Evolutionary conservation across 306 rosid species (phyloP).

Genomic region (Carpinus fangiana): DNA sequence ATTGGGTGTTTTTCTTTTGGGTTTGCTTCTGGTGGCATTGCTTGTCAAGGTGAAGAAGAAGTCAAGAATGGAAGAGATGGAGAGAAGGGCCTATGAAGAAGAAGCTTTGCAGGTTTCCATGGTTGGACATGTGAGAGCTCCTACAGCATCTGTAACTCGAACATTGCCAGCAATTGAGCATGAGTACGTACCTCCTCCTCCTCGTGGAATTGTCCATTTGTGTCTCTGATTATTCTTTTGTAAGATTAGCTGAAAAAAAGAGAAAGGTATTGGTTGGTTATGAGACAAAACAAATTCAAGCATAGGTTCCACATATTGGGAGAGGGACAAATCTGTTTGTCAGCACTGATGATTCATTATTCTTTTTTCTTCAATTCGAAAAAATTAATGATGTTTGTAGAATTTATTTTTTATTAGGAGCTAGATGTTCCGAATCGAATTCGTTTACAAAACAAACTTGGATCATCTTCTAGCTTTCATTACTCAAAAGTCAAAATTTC

Average conservation of each 20-base stretch:
- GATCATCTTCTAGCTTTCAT: too few relatives aligned
- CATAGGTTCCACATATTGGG: background rate
- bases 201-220: conserved; percentile 28
- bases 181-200: conserved; percentile 57
- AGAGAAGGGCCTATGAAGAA: conserved; percentile 88
- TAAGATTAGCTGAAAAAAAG: conserved; percentile 37
- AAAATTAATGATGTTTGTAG: background rate
- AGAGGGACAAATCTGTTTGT: background rate
- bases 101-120: conserved; percentile 95
- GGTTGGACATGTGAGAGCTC: conserved; percentile 98
- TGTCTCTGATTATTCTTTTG: conserved; percentile 34
- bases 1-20: conserved; percentile 75
- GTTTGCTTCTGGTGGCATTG: conserved; percentile 89
- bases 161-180: conserved; percentile 65
- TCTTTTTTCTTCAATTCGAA: conserved; percentile 13
- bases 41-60: conserved; percentile 83
- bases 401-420: background rate
- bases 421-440: background rate
- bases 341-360: conserved; percentile 12
- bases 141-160: conserved; percentile 64
- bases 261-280: background rate
- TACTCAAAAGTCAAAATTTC: too few relatives aligned
- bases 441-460: too few relatives aligned
- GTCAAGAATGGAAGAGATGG: conserved; percentile 84
- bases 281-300: conserved; percentile 23